These are phyloP conservation scores for Exophiala spinifera DNA, from an alignment of 2,329 filamentous ascomycete genomes.

Conservation along the genomic window DNA sequence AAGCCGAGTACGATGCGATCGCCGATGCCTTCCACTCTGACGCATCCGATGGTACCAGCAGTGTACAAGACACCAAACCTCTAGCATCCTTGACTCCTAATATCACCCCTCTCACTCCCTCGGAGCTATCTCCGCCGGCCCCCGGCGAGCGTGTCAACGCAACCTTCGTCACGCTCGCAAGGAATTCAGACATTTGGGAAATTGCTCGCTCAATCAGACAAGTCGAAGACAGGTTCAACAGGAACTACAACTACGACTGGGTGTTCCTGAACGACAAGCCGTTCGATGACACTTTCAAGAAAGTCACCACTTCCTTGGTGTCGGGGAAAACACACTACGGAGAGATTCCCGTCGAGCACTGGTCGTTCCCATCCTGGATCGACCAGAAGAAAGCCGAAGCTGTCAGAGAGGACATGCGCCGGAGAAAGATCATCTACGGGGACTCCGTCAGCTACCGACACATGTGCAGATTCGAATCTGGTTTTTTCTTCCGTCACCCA, in stretches of 20 bases:
- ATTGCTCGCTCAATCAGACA: constrained; percentile 94
- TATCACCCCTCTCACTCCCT: constrained; percentile 4
- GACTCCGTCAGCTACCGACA: constrained; percentile 96
- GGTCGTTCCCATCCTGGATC: constrained; percentile 95
- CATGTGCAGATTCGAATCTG: constrained; percentile 99
- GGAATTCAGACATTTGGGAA: constrained; percentile 93
- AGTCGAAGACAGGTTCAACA: constrained; percentile 97
- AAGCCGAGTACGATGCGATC: constrained; percentile 3
- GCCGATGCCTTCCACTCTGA: constrained; percentile 16
- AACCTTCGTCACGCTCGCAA: constrained; percentile 92
- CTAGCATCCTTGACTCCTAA: constrained; percentile 19
- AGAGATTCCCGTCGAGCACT: constrained; percentile 84
- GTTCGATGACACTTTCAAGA: constrained; percentile 91
- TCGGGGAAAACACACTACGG: constrained; percentile 92
- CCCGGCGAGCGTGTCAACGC: constrained; percentile 83
- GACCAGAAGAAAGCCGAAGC: constrained; percentile 89
- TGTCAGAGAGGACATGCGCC: constrained; percentile 89
- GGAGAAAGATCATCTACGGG: constrained; percentile 95
- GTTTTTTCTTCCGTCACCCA: constrained; percentile 96
- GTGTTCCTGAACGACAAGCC: constrained; percentile 96
- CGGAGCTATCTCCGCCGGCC: constrained; percentile 43
- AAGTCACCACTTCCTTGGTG: constrained; percentile 81
- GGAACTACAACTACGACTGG: constrained; percentile 97
- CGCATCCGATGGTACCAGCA: constrained; percentile 7
- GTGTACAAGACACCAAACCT: constrained; percentile 31